Evolutionary conservation across 2,329 filamentous ascomycete species (phyloP).

Genomic region (Colletotrichum euphorbiae): DNA sequence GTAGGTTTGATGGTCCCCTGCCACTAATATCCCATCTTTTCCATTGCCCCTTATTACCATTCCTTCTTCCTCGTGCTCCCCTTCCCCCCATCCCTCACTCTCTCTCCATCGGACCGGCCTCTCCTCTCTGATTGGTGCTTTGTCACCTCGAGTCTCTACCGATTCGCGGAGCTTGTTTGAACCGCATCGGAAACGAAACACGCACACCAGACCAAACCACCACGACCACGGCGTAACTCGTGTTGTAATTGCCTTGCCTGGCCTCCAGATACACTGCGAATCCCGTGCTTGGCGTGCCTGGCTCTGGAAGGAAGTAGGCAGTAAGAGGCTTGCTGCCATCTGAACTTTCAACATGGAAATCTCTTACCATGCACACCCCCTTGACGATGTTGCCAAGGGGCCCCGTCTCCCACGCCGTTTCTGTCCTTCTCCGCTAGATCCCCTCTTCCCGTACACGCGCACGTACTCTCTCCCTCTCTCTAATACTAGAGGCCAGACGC

Average conservation of each 20-base stretch:
- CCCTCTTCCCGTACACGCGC: constrained; percentile 26
- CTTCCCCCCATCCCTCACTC: no score
- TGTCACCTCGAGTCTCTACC: constrained; percentile 2
- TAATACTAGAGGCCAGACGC: no score
- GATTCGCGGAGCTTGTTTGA: constrained; percentile 41
- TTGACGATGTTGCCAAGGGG: constrained; percentile 15
- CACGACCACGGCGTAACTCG: no score
- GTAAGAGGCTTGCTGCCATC: constrained; percentile 38
- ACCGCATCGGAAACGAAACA: constrained; percentile 40
- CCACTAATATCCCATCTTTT: constrained; percentile 35
- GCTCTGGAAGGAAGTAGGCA: constrained; percentile 17
- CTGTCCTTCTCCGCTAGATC: constrained; percentile 27
- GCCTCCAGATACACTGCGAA: constrained; percentile 2
- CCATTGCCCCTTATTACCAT: constrained; percentile 8
- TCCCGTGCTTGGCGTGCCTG: constrained; percentile 19
- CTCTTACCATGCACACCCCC: constrained; percentile 23
- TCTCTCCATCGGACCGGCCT: not conserved
- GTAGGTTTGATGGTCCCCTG: no score
- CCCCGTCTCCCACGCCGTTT: constrained; percentile 7
- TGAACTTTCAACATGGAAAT: constrained; percentile 35
- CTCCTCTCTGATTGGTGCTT: constrained; percentile 25
- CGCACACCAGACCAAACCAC: constrained; percentile 5
- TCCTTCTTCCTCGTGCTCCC: constrained; percentile 38
- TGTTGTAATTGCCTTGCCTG: not conserved
- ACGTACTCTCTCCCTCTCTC: not conserved